These are phyloP conservation scores for Didymella pomorum DNA, from an alignment of 2,329 filamentous ascomycete genomes.

Conservation along the genomic window DNA sequence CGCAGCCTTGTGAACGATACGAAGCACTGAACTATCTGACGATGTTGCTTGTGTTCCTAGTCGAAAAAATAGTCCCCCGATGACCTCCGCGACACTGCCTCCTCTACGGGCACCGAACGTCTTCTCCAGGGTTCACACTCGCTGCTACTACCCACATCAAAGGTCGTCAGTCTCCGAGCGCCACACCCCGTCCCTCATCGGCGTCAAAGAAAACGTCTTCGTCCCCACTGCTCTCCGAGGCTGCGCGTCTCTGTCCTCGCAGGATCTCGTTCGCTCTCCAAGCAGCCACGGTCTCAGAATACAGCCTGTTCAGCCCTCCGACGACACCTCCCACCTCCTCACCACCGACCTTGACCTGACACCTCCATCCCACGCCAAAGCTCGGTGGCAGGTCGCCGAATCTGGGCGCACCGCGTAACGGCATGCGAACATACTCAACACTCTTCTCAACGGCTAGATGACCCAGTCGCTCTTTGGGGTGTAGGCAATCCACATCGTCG, in stretches of 20 bases:
- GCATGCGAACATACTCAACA: slow-evolving; percentile 61
- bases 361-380: slow-evolving; percentile 33
- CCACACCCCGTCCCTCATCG: not conserved
- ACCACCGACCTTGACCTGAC: slow-evolving; percentile 48
- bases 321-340: slow-evolving; percentile 44
- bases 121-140: not conserved
- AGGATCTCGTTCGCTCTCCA: slow-evolving; percentile 41
- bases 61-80: not conserved
- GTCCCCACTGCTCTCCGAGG: slow-evolving; percentile 16
- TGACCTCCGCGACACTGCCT: slow-evolving; percentile 14
- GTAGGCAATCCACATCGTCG: slow-evolving; percentile 61
- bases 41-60: not conserved
- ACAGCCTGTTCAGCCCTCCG: slow-evolving; percentile 44
- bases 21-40: not conserved
- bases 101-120: slow-evolving; percentile 15
- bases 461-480: slow-evolving; percentile 74
- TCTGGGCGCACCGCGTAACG: slow-evolving; percentile 8
- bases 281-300: slow-evolving; percentile 52
- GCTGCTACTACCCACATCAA: slow-evolving; percentile 1
- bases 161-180: slow-evolving; percentile 2
- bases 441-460: slow-evolving; percentile 61
- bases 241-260: slow-evolving; percentile 18
- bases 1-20: not conserved
- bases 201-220: slow-evolving; percentile 21
- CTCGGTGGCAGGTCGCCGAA: slow-evolving; percentile 1